A percentile compares a stretch with the other conserved stretches of the same genome.
Evolutionary conservation across 2,329 filamentous ascomycete genomes (phyloP).

Genomic region (Colletotrichum siamense): DNA sequence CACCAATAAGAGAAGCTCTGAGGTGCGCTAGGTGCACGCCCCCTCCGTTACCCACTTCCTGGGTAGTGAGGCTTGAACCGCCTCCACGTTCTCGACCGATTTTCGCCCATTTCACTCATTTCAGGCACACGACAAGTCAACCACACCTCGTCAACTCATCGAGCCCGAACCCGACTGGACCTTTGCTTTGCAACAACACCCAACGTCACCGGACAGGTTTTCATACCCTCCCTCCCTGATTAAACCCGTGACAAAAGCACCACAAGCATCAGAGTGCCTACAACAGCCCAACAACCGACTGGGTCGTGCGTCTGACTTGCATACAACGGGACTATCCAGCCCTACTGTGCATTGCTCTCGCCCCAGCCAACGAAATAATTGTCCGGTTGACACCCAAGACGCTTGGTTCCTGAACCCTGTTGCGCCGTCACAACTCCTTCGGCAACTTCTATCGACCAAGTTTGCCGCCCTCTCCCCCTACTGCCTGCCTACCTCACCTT

Average conservation of each 20-base stretch:
- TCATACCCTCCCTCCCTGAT: neutral
- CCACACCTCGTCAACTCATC: neutral
- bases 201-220: neutral
- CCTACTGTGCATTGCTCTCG: slow-evolving; percentile 6
- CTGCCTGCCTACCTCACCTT: neutral
- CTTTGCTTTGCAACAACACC: neutral
- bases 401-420: slow-evolving; percentile 10
- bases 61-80: slow-evolving; percentile 17
- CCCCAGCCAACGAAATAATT: slow-evolving; percentile 7
- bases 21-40: neutral
- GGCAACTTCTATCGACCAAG: neutral
- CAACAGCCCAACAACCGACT: slow-evolving; percentile 12
- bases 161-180: neutral
- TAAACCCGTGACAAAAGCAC: neutral
- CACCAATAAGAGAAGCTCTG: neutral
- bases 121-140: slow-evolving; percentile 8
- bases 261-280: neutral
- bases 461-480: neutral
- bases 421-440: neutral
- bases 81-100: slow-evolving; percentile 11
- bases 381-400: slow-evolving; percentile 3
- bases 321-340: slow-evolving; percentile 16
- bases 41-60: slow-evolving; percentile 19
- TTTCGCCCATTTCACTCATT: neutral
- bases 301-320: slow-evolving; percentile 20